These are phyloP conservation scores for Lipomyces spencermartinsiae DNA, from an alignment of 805 yeast genomes.

Conservation along the genomic window DNA sequence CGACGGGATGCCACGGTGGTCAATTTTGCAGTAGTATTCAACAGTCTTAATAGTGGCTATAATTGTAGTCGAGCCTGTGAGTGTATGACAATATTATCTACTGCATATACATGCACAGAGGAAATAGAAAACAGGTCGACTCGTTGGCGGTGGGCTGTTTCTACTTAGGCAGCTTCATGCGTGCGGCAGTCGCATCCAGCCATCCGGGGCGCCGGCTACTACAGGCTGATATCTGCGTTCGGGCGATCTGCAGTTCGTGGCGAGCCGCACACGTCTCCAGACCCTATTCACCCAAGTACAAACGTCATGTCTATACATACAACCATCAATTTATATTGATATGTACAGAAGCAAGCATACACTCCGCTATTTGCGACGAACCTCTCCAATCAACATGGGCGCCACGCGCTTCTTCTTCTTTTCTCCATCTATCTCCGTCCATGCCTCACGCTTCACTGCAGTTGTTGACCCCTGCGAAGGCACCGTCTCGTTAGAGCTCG, in stretches of 20 bases:
- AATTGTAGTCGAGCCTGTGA: neutral
- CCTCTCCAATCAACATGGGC: constrained; percentile 32
- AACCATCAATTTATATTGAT: neutral
- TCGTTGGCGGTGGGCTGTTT: neutral
- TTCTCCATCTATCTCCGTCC: constrained; percentile 7
- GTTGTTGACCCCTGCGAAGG: neutral
- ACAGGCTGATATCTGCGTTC: too few species aligned
- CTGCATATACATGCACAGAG: neutral
- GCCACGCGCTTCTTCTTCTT: constrained; percentile 33
- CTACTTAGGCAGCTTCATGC: neutral
- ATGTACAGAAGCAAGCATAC: neutral
- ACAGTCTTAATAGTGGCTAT: neutral
- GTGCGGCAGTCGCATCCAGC: too few species aligned
- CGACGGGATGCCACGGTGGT: neutral
- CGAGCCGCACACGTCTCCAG: neutral
- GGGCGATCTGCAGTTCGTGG: neutral
- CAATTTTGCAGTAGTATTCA: neutral
- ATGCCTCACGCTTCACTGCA: neutral
- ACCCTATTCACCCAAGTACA: neutral
- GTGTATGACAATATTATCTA: neutral
- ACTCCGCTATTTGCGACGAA: neutral
- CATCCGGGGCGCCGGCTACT: neutral
- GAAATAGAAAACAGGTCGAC: neutral
- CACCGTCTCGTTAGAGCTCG: constrained; percentile 6
- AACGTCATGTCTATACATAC: neutral